phyloP scores from a whole-genome alignment of 2,329 filamentous ascomycete genomes.

The Mariannaea sp. region DNA sequence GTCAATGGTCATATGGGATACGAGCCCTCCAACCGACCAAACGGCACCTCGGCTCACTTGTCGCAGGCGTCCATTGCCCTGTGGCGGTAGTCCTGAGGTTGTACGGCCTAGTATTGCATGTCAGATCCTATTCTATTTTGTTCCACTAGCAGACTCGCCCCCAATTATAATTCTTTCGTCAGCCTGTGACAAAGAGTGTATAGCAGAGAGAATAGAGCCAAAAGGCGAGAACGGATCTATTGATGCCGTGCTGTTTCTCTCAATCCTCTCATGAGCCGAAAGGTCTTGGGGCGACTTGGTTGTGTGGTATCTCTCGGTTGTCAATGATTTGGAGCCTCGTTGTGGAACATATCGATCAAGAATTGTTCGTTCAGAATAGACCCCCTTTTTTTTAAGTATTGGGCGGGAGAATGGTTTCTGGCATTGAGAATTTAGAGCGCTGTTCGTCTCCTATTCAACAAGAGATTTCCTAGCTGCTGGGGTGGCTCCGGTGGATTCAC shows the following conservation, averaged over 20 bases:
- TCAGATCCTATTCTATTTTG: constrained; percentile 11
- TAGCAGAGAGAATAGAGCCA: constrained; percentile 23
- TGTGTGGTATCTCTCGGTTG: constrained; percentile 52
- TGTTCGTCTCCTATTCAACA: constrained; percentile 17
- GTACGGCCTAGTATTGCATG: constrained; percentile 26
- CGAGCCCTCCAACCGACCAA: constrained; percentile 77
- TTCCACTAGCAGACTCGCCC: constrained; percentile 14
- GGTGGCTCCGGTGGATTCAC: neutral
- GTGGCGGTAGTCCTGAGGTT: constrained; percentile 34
- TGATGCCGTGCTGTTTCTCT: constrained; percentile 48
- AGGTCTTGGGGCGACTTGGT: constrained; percentile 50
- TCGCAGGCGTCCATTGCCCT: constrained; percentile 39
- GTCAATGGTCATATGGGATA: constrained; percentile 59
- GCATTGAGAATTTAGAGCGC: neutral
- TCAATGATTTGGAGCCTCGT: constrained; percentile 43
- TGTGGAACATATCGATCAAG: constrained; percentile 59
- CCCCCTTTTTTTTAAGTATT: constrained; percentile 12
- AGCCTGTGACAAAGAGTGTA: constrained; percentile 18
- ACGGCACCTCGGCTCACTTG: constrained; percentile 70
- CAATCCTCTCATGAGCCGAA: constrained; percentile 50
- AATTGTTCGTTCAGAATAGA: constrained; percentile 22
- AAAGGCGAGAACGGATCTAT: constrained; percentile 49
- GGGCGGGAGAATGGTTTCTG: neutral
- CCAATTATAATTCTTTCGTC: constrained; percentile 22
- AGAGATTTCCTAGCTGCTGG: neutral